These are phyloP conservation scores for Boletus vermiculosoides DNA, from an alignment of 768 basidiomycete genomes.

Conservation along the genomic window DNA sequence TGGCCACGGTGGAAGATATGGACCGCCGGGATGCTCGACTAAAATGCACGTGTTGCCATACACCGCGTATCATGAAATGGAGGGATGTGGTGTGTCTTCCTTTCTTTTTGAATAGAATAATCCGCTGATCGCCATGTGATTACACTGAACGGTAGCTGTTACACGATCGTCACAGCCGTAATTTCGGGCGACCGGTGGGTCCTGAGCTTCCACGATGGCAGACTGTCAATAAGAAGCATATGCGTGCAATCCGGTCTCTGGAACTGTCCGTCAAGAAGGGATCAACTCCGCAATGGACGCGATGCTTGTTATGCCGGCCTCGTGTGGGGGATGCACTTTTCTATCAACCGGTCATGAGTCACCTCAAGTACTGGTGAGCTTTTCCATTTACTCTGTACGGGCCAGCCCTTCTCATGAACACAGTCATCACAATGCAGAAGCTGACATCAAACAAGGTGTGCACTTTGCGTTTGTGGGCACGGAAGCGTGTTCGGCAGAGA, in stretches of 20 bases:
- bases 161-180: neutral
- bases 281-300: neutral
- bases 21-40: constrained; percentile 9
- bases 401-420: neutral
- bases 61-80: constrained; percentile 1
- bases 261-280: neutral
- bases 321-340: neutral
- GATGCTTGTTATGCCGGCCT: neutral
- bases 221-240: neutral
- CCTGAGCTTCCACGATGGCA: neutral
- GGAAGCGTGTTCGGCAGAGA: neutral
- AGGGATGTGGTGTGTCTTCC: constrained; percentile 6
- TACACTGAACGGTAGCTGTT: neutral
- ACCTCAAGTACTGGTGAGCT: neutral
- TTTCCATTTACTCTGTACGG: neutral
- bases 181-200: neutral
- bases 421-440: neutral
- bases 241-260: too few relatives aligned
- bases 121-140: neutral
- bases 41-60: neutral
- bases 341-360: rapidly evolving
- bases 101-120: neutral
- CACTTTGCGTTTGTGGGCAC: neutral
- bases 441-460: neutral
- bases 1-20: constrained; percentile 15